phyloP scores from a whole-genome alignment of 176 grass and related monocot genomes.

The Lolium rigidum region DNA sequence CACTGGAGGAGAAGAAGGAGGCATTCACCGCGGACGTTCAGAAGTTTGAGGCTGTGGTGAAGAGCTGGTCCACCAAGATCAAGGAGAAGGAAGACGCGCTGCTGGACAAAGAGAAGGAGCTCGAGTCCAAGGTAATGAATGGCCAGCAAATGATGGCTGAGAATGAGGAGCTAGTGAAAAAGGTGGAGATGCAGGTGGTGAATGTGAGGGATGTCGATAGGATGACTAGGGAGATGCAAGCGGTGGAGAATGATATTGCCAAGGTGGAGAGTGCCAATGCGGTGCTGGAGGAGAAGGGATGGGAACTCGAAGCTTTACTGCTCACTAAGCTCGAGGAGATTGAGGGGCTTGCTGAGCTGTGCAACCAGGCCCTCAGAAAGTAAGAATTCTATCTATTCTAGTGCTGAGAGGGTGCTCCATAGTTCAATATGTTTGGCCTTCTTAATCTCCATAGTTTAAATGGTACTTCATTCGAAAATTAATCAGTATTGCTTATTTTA shows the following conservation, averaged over 20 bases:
- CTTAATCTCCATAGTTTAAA: neutral
- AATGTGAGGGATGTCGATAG: no score
- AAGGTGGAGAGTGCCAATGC: conserved; percentile 54
- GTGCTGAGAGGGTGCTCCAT: neutral
- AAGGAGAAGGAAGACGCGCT: conserved; percentile 51
- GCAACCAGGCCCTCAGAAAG: conserved; percentile 76
- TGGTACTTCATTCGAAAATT: neutral
- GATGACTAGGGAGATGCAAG: conserved; percentile 42
- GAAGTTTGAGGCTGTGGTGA: conserved; percentile 76
- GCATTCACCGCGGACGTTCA: conserved; percentile 54
- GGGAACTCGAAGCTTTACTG: conserved; percentile 69
- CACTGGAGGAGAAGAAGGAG: conserved; percentile 50
- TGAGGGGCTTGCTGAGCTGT: conserved; percentile 56
- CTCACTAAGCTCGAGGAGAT: conserved; percentile 64
- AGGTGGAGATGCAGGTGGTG: conserved; percentile 60
- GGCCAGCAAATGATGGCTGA: conserved; percentile 39
- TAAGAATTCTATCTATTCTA: conserved; percentile 35
- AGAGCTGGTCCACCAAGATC: conserved; percentile 60
- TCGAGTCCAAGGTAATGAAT: conserved; percentile 61
- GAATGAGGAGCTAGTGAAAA: conserved; percentile 62
- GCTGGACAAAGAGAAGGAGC: conserved; percentile 54
- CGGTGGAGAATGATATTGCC: conserved; percentile 62
- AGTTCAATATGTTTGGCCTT: neutral
- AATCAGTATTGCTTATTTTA: neutral
- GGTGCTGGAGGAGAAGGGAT: conserved; percentile 65